A percentile compares a stretch with the other conserved stretches of the same genome.
Evolutionary conservation across 1,284 basidiomycete species (phyloP).

Genomic region (Fomitopsis betulina): DNA sequence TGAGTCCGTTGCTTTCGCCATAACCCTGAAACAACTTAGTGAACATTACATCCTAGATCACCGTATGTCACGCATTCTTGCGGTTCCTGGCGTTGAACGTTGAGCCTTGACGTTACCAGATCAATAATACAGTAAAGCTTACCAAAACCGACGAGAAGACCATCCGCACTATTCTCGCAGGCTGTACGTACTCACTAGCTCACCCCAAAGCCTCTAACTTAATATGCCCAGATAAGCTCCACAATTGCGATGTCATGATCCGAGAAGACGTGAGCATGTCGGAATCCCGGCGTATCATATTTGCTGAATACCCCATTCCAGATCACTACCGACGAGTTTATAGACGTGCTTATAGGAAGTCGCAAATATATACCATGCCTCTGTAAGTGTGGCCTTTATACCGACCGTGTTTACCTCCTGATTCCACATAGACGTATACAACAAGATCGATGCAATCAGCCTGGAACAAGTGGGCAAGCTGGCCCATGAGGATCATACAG

Average conservation of each 20-base stretch:
- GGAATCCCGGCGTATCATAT: slow-evolving; percentile 5
- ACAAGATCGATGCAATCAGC: slow-evolving; percentile 91
- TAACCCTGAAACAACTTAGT: not conserved
- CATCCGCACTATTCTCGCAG: slow-evolving; percentile 85
- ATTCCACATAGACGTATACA: slow-evolving; percentile 75
- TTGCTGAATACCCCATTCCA: slow-evolving; percentile 25
- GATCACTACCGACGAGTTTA: slow-evolving; percentile 97
- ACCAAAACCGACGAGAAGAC: slow-evolving; percentile 96
- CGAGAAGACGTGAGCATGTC: slow-evolving; percentile 77
- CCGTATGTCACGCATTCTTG: slow-evolving; percentile 31
- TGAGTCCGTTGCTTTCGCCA: slow-evolving; percentile 37
- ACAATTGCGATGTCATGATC: slow-evolving; percentile 97
- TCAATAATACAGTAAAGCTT: slow-evolving; percentile 88
- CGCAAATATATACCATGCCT: slow-evolving; percentile 94
- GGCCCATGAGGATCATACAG: slow-evolving; percentile 81
- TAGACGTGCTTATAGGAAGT: slow-evolving; percentile 89
- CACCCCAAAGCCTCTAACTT: slow-evolving; percentile 1
- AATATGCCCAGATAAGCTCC: slow-evolving; percentile 60
- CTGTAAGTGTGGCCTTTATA: not conserved
- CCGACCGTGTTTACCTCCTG: not conserved
- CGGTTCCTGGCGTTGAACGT: not conserved
- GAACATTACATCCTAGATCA: slow-evolving; percentile 37
- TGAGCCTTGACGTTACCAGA: slow-evolving; percentile 36
- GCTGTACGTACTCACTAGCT: slow-evolving; percentile 50
- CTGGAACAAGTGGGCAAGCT: slow-evolving; percentile 88